Percentiles rank a stretch among this genome's conserved stretches.
These are phyloP conservation scores for Leccinum pseudoinsigne DNA, from an alignment of 1,284 basidiomycete species.

Conservation along the genomic window DNA sequence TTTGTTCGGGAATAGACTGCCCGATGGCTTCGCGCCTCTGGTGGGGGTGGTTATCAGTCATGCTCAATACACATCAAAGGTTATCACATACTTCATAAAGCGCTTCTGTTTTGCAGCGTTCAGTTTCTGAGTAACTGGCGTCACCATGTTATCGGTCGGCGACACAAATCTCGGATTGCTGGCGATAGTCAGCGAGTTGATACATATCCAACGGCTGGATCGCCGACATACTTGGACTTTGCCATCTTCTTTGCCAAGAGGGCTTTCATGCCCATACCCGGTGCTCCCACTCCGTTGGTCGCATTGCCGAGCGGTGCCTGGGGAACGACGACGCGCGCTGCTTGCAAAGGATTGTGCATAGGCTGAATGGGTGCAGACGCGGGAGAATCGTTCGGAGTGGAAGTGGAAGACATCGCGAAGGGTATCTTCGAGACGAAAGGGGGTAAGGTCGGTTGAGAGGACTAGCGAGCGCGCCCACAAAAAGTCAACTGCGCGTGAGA, in stretches of 20 bases:
- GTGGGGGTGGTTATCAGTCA: conserved; percentile 9
- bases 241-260: conserved; percentile 87
- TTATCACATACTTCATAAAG: conserved; percentile 75
- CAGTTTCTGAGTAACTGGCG: conserved; percentile 88
- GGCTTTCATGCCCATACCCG: conserved; percentile 85
- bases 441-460: not conserved
- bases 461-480: conserved; percentile 6
- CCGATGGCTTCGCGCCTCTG: conserved; percentile 60
- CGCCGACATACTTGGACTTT: conserved; percentile 66
- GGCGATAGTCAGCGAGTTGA: conserved; percentile 5
- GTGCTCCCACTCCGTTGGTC: conserved; percentile 50
- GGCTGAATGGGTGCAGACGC: conserved; percentile 65
- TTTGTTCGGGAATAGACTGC: conserved; percentile 48
- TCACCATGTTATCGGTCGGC: conserved; percentile 92
- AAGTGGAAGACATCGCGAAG: conserved; percentile 54
- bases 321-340: conserved; percentile 76
- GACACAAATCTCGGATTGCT: conserved; percentile 83
- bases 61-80: conserved; percentile 2
- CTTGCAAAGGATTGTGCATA: conserved; percentile 80
- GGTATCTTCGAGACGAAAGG: not conserved
- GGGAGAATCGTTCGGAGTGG: conserved; percentile 66
- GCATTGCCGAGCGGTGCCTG: conserved; percentile 76
- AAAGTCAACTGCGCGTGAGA: conserved; percentile 33
- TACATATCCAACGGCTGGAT: not conserved
- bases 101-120: conserved; percentile 89